Evolutionary conservation across 177 flowering plant species (phyloP).

Genomic region (Vitis hybrid): DNA sequence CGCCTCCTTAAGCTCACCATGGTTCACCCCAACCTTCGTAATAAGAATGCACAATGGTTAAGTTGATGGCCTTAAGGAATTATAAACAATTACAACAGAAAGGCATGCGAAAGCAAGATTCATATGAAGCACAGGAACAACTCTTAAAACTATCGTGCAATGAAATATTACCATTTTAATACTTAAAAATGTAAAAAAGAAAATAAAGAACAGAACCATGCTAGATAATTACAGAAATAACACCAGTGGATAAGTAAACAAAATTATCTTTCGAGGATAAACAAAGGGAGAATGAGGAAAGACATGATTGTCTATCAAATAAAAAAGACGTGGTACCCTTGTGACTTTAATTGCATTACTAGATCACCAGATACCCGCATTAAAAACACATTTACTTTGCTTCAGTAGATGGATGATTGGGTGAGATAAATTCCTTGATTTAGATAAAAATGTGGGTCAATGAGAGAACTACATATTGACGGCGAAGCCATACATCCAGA

Average conservation of each 20-base stretch:
- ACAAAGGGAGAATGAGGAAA: neutral
- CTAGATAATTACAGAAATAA: too few species aligned
- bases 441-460: too few species aligned
- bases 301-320: neutral
- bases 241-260: too few species aligned
- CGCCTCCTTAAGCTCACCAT: constrained; percentile 89
- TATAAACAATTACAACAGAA: neutral
- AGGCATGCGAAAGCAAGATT: constrained; percentile 4
- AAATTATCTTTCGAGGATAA: neutral
- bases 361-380: too few species aligned
- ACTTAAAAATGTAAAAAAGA: too few species aligned
- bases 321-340: neutral
- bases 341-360: too few species aligned
- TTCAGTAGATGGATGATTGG: too few species aligned
- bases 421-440: too few species aligned
- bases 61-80: constrained; percentile 11
- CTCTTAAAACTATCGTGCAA: neutral
- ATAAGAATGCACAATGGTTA: constrained; percentile 11
- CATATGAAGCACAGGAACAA: neutral
- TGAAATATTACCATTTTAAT: neutral
- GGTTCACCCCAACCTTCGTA: constrained; percentile 16
- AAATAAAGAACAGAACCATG: too few species aligned
- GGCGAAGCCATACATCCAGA: too few species aligned
- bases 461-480: too few species aligned
- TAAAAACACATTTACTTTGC: too few species aligned